Conservation (phyloP, 2,329 filamentous ascomycete genomes). For the Trichoderma sp. region DNA sequence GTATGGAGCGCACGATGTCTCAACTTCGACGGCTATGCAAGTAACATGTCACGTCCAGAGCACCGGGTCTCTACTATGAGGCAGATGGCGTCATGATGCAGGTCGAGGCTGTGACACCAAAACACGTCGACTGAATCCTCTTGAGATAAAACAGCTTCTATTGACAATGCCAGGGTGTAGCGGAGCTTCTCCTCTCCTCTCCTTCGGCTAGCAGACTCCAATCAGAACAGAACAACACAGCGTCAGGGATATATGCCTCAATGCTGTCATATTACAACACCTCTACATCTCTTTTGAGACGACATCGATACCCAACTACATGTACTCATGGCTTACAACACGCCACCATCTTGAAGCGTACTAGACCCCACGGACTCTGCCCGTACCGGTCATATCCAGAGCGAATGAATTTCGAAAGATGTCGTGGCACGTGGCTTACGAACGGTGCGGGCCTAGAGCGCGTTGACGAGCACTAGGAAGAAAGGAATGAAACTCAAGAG, state of each 20-base stretch:
- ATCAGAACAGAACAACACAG: constrained; percentile 5
- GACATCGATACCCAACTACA: background rate
- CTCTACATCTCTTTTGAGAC: background rate
- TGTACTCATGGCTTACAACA: background rate
- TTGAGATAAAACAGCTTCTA: background rate
- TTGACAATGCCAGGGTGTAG: background rate
- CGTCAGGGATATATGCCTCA: background rate
- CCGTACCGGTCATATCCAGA: background rate
- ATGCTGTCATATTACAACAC: constrained; percentile 4
- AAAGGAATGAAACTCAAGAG: constrained; percentile 29
- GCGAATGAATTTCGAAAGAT: constrained; percentile 4
- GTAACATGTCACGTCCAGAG: constrained; percentile 8
- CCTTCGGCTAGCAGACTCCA: background rate
- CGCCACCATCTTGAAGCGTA: constrained; percentile 2
- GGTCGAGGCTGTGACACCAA: constrained; percentile 1
- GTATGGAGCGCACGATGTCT: background rate
- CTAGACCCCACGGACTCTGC: background rate
- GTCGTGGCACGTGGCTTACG: constrained; percentile 36
- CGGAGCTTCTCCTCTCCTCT: background rate
- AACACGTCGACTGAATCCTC: background rate
- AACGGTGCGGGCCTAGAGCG: constrained; percentile 40
- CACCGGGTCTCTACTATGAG: background rate
- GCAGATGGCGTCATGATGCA: constrained; percentile 28
- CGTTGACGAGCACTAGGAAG: constrained; percentile 25
- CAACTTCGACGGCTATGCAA: background rate